Base-by-base conservation (phyloP, 306 rosid species). In the Astragalus glycyphyllos region DNA sequence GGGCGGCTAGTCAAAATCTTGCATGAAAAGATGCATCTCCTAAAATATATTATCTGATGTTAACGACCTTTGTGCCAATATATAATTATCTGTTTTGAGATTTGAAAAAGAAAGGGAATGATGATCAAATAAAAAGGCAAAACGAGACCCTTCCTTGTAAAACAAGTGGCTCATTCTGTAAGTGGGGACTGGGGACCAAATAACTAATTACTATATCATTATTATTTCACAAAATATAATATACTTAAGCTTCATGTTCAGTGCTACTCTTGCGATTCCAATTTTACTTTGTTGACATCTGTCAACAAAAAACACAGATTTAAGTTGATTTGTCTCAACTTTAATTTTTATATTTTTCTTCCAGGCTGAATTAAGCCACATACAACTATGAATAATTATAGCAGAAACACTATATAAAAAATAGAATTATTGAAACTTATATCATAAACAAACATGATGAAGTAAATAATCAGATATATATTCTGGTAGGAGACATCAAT, bases 371-470 rank as follows among this genome's bases (percentile, higher is more conserved):
- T 8, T 42, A 55, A 34, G 34, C 49, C 53, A 34, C 54, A 58
- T 11, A 61, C 37, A 69, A 69, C 69, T n/a, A 61, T 42, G 51
- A 16, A 69, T 53, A 51, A 71, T 64, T 37, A 42, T 62, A 64
- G 4, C 13, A 57, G 2, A 40, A 5, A 57, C 31, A 58, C 10
- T 59, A 59, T n/a, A 29, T 48, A 20, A 20, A 20, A 58, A 77
- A 45, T 44, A 68, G 14, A 31, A 62, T 53, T 45, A 79, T 55
- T 38, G 49, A 61, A 74, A 32, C 80, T 80, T 75, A 40, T 16
- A 63, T 40, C 26, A 49, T 56, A 74, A 76, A 69, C 80, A 47
- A 69, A 46, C 72, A 75, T 75, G 41, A 75, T 54, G 58, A 57
- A 61, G 32, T 34, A 45, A 44, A 29, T 15, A 53, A 34, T 34